Evolutionary conservation across 257 asterid species (phyloP), one percentile per base, ranked within the genome.

Genomic region (Solanum pinnatisectum): DNA sequence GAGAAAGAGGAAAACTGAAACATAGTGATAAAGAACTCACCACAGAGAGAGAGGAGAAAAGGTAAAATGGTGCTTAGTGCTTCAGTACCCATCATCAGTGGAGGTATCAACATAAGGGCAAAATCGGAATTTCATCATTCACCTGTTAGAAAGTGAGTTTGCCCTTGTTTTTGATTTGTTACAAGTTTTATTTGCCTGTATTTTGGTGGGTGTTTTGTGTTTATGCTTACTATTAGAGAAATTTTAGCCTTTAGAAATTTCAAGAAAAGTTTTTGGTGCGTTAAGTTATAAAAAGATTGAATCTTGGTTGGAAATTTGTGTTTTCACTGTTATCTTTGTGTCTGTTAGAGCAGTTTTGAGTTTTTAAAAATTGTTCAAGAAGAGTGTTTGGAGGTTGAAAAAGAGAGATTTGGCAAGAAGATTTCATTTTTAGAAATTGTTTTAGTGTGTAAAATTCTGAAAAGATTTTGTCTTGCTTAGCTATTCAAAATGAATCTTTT

Each of bases 61-160:
- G 60, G 40, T 0, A 5, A 16, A 52, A 96, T 94, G 95, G 74
- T 70, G 87, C 77, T 92, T 89, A 91, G 91, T 87, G 89, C 92
- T 52, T 27, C 93, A 18, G 70, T 87, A 86, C 94, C 91, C 81
- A 82, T 90, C 85, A 79, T 86, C 77, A 87, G 91, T 52, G 92
- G 92, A 49, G 91, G 89, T 77, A 42, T 88, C 27, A 76, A 85
- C 72, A 84, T 91, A 25, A 84, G 93, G 37, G 68, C 90, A 12
- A 88, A 87, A 39, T 42, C 90, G 6, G 89, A 84, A 77, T 88
- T 74, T 65, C 93, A 40, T 68, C 86, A 93, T 76, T 89, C 94
- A 15, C 42, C 93, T 83, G 91, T 78, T 86, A 84, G 49, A 91
- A 90, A 88, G 98, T 93, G 89, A 74, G 92, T 52, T 52, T 52